Evolutionary conservation across 805 yeast genomes (phyloP), one percentile per base, ranked within the genome.

Genomic region (Phaffomyces opuntiae): DNA sequence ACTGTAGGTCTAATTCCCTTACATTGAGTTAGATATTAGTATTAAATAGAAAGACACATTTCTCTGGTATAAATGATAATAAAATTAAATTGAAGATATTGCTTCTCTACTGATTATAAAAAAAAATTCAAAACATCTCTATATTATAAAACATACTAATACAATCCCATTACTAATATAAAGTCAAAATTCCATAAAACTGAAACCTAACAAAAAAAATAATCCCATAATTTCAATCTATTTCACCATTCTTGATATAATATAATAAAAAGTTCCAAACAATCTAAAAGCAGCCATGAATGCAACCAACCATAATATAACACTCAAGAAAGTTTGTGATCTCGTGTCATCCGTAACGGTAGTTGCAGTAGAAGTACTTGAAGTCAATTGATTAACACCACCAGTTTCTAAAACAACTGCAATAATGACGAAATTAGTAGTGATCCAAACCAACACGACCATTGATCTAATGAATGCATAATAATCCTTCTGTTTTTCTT

Each of bases 221-320:
- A 13, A 5, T 2, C 6, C 12, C 31, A 29, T 4, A 29, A 29
- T 5, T 11, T 11, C 12, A 9, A 29, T 6, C 13, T 51, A 66
- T 36, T 54, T 59, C n/a, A 62, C 36, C 42, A 60, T 41, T 52
- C 73, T 65, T 9, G 48, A 45, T 0, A 72, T 43, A 59, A 87
- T 65, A 60, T 80, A 91, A 36, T 75, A 59, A 2, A 75, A 62
- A 53, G 95, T 79, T 1, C 97, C 96, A 26, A 83, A 42, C 53
- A 91, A 83, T 51, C 97, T 72, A 63, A 87, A 82, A 7, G 82
- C 74, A 0, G 98, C 96, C 73, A 88, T 77, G 26, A 82, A 86
- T 5, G 96, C 96, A 38, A 91, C 98, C 34, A 90, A 68, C 96
- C 98, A 91, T 53, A 91, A 70, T 39, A 91, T 83, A 29, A 91